Evolutionary conservation across 371 early-diverging fungal species (phyloP).

Genomic region (Rhizopus microsporus): DNA sequence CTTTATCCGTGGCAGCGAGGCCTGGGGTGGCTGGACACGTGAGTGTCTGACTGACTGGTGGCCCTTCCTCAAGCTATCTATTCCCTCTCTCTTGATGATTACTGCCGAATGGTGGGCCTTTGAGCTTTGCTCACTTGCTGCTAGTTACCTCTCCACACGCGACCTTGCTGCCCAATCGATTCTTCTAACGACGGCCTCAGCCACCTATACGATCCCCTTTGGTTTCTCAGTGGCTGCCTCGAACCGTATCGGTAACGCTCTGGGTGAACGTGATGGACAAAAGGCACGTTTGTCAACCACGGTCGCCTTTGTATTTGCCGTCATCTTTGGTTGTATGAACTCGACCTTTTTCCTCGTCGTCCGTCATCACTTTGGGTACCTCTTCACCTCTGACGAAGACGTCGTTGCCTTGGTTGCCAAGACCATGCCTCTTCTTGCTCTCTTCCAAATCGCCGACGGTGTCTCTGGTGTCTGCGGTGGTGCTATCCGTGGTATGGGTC

Average conservation of each 20-base stretch:
- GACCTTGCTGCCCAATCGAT: conserved; percentile 84
- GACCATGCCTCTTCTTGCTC: conserved; percentile 72
- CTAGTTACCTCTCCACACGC: conserved; percentile 72
- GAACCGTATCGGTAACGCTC: conserved; percentile 75
- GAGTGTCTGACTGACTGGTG: conserved; percentile 64
- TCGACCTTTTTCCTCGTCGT: conserved; percentile 33
- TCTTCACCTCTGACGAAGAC: conserved; percentile 67
- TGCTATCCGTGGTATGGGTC: conserved; percentile 68
- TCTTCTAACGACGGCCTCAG: conserved; percentile 66
- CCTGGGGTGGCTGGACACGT: conserved; percentile 84
- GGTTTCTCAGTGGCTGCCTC: conserved; percentile 72
- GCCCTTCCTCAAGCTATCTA: conserved; percentile 66
- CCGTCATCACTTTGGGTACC: conserved; percentile 53
- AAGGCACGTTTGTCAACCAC: conserved; percentile 45
- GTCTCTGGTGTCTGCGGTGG: conserved; percentile 66
- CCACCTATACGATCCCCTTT: conserved; percentile 70
- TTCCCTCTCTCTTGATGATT: conserved; percentile 68
- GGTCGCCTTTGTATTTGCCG: conserved; percentile 44
- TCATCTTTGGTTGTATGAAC: conserved; percentile 38
- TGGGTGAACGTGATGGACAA: conserved; percentile 53
- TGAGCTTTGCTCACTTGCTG: conserved; percentile 76
- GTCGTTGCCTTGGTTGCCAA: conserved; percentile 67
- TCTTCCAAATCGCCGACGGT: conserved; percentile 77
- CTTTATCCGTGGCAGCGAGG: conserved; percentile 63
- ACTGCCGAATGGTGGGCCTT: conserved; percentile 76